A percentile compares a stretch with the other conserved stretches of the same genome.
Evolutionary conservation across 1,284 basidiomycete species (phyloP).

Genomic region (Pholiota adiposa): DNA sequence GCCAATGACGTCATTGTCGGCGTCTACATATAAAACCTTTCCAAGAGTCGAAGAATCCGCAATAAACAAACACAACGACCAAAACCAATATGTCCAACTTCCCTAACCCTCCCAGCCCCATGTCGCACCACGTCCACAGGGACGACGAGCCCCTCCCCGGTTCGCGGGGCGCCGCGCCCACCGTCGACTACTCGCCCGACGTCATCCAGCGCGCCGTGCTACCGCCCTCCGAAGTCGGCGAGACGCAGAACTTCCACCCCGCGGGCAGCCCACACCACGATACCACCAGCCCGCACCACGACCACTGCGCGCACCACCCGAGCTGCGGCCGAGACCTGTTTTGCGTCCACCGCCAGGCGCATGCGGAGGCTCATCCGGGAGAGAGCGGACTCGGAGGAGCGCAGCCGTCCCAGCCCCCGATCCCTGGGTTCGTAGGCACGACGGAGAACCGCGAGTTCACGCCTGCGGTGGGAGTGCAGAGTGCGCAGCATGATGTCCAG

Average conservation of each 20-base stretch:
- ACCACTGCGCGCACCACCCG: neutral
- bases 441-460: neutral
- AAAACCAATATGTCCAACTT: neutral
- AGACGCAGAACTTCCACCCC: slow-evolving; percentile 12
- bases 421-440: neutral
- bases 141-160: slow-evolving; percentile 22
- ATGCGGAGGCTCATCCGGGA: too few relatives aligned
- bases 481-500: neutral
- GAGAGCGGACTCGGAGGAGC: too few relatives aligned
- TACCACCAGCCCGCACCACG: neutral
- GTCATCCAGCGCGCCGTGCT: slow-evolving; percentile 14
- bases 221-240: slow-evolving; percentile 19
- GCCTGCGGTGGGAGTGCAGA: neutral
- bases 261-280: slow-evolving; percentile 1
- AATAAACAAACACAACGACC: neutral
- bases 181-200: slow-evolving; percentile 20
- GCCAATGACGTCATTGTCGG: neutral
- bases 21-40: neutral
- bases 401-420: too few relatives aligned
- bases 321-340: neutral
- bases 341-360: neutral
- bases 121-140: slow-evolving; percentile 19
- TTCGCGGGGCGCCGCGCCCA: slow-evolving; percentile 10
- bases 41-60: neutral
- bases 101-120: neutral